These are phyloP conservation scores for Auricularia cornea DNA, from an alignment of 768 basidiomycete genomes.

Conservation along the genomic window DNA sequence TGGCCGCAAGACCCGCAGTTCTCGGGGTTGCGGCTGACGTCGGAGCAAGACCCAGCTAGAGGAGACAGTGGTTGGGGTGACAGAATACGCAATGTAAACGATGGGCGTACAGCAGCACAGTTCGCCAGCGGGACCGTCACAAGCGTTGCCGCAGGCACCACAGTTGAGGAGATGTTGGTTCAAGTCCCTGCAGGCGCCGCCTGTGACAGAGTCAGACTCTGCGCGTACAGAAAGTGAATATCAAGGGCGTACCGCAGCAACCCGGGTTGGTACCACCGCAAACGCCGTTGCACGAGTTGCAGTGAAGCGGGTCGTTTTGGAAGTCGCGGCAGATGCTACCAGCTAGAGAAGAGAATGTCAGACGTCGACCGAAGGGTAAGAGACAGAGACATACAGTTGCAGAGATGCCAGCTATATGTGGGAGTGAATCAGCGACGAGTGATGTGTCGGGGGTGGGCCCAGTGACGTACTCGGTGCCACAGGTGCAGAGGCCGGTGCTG, in stretches of 20 bases:
- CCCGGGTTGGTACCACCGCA: neutral
- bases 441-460: neutral
- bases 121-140: neutral
- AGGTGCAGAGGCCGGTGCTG: neutral
- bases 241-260: neutral
- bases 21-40: no score
- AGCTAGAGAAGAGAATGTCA: neutral
- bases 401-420: neutral
- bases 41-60: no score
- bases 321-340: neutral
- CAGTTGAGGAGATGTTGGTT: neutral
- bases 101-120: neutral
- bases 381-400: neutral
- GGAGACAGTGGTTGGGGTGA: no score
- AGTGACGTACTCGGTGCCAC: neutral
- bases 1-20: no score
- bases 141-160: neutral
- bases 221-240: neutral
- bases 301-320: neutral
- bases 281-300: neutral
- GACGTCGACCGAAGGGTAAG: neutral
- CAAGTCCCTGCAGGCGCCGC: neutral
- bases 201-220: neutral
- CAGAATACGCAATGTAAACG: no score
- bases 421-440: neutral